Evolutionary conservation across 352 stramenopile genomes (phyloP).

Genomic region (Phytophthora pini): DNA sequence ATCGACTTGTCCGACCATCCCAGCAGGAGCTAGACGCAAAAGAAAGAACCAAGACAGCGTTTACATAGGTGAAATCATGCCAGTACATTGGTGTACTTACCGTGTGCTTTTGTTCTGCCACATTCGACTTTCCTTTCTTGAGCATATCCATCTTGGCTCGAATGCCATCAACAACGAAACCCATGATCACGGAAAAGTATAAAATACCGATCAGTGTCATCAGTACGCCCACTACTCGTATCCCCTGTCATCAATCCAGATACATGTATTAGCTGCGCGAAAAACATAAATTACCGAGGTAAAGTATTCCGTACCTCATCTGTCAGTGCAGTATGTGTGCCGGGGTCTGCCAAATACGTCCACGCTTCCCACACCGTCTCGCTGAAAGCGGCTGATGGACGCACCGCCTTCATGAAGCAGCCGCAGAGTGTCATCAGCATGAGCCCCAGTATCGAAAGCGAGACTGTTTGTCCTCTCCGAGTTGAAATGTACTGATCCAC

Average conservation of each 20-base stretch:
- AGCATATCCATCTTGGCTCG: slow-evolving; percentile 88
- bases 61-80: background rate
- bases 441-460: slow-evolving; percentile 50
- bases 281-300: background rate
- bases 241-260: slow-evolving; percentile 29
- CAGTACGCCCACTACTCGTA: slow-evolving; percentile 63
- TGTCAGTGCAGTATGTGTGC: slow-evolving; percentile 49
- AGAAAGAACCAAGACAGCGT: background rate
- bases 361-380: slow-evolving; percentile 70
- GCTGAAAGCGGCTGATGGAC: slow-evolving; percentile 35
- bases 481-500: slow-evolving; percentile 78
- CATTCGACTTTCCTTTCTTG: slow-evolving; percentile 87
- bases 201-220: slow-evolving; percentile 78
- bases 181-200: slow-evolving; percentile 92
- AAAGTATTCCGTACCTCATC: slow-evolving; percentile 28
- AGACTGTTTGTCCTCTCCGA: slow-evolving; percentile 54
- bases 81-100: slow-evolving; percentile 30
- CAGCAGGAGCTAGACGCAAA: slow-evolving; percentile 68
- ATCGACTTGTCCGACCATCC: slow-evolving; percentile 91
- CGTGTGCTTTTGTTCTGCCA: slow-evolving; percentile 85
- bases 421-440: slow-evolving; percentile 52
- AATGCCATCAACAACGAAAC: slow-evolving; percentile 90
- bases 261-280: too few species aligned
- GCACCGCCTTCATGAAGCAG: slow-evolving; percentile 46
- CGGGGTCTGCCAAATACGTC: slow-evolving; percentile 67